Evolutionary conservation across 306 rosid species (phyloP), one percentile per base, ranked within the genome.

Genomic region (Quercus gilva): DNA sequence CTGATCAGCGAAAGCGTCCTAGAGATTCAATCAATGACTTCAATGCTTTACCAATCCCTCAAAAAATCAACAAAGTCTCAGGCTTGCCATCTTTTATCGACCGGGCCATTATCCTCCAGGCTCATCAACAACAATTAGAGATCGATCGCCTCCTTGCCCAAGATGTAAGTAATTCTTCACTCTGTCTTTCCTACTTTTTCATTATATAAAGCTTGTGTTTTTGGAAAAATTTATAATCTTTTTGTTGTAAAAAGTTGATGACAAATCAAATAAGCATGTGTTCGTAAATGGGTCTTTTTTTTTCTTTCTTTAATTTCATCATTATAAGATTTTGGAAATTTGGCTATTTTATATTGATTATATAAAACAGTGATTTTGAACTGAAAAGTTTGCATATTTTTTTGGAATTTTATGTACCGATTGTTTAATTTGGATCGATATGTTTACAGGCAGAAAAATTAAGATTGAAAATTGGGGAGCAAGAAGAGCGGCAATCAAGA

Each of bases 401-500:
- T 41, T 4, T 11, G 26, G 26, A 8, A 58, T 23, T 59, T 21
- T 28, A 18, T 33, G 51, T 17, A 3, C 71, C 18, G n/a, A 67
- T 33, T 10, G 15, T 31, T 0, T 1, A 11, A 45, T 20, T 69
- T 57, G 4, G 2, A 3, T 56, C 17, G 19, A 7, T 19, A 4
- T 8, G 28, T 45, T 20, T 19, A 59, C 97, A 95, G 99, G 76
- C 90, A 1, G 99, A 95, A 35, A 92, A 88, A 59, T 70, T 91
- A 87, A 92, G 91, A 73, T 25, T 89, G 80, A 89, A 89, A 60
- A 15, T 95, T 0, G 92, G 91, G 20, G 88, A 85, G 21, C 90
- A 85, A 11, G 87, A 91, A 49, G 63, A 78, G 74, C 76, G 85
- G 74, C 93, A 95, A 87, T 81, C 91, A 2, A 79, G 92, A 75